Evolutionary conservation across 805 yeast genomes (phyloP), one percentile per base, ranked within the genome.

Genomic region (Henningerozyma blattae): DNA sequence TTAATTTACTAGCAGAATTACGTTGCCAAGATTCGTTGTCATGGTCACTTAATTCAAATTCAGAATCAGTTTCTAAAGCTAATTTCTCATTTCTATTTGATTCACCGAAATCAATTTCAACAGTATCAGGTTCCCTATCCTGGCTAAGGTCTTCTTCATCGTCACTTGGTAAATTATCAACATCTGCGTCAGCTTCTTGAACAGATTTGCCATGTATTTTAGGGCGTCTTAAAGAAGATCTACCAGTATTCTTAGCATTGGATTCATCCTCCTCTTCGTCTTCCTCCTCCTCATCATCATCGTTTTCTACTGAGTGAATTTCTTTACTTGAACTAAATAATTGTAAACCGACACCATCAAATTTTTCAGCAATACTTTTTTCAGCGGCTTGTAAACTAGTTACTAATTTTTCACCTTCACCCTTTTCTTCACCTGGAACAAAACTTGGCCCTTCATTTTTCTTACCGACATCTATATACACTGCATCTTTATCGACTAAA

Each of bases 401-500:
- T 18, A 89, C 94, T 40, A 86, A 60, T 48, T 74, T 72, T 56
- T 87, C 95, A 40, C 96, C 96, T 43, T 82, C 71, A 18, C 94
- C 96, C 47, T 63, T 65, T 40, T 77, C 82, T 41, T 71, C 70
- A 28, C 81, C 80, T 1, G 72, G 66, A 14, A 68, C 72, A 54
- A 81, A 81, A 27, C 68, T 54, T 34, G 44, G 44, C 4, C 46
- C 49, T 15, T 45, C 54, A 34, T 45, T 45, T 29, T 46, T 52
- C 33, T 44, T 52, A 24, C 67, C 67, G 28, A 63, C 60, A 42
- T 64, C 96, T 39, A 91, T 84, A 49, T 87, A 91, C 2, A 91
- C 98, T 7, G 98, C 95, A 63, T 91, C 99, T 53, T 81, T 87
- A 61, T 91, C 99, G 40, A 91, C 85, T 44, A 91, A 65, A 25